Percentiles rank a stretch among this genome's conserved stretches.
Evolutionary conservation across 2,329 filamentous ascomycete species (phyloP).

Genomic region (Xylaria sp.): DNA sequence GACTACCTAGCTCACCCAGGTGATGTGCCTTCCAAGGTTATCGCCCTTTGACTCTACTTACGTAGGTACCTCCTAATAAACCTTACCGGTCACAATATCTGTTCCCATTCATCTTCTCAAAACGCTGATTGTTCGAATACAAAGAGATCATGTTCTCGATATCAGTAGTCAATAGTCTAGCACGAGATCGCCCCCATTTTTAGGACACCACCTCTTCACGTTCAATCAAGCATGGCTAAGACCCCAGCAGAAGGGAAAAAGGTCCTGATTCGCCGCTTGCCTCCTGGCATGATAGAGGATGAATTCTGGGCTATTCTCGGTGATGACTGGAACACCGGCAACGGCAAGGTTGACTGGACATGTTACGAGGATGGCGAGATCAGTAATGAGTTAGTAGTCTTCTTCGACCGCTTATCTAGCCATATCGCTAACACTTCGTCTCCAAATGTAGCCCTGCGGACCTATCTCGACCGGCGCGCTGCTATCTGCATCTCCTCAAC

Average conservation of each 20-base stretch:
- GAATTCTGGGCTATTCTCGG: slow-evolving; percentile 79
- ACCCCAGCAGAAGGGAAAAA: slow-evolving; percentile 72
- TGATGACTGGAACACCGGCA: slow-evolving; percentile 79
- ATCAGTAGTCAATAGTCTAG: neutral
- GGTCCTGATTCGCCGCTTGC: slow-evolving; percentile 81
- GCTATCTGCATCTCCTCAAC: slow-evolving; percentile 81
- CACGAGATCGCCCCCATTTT: slow-evolving; percentile 41
- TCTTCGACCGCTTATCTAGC: slow-evolving; percentile 17
- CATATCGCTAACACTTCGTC: slow-evolving; percentile 13
- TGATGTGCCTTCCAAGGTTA: neutral
- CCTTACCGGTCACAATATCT: neutral
- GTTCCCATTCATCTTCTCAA: neutral
- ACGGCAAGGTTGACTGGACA: slow-evolving; percentile 85
- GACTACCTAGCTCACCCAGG: neutral
- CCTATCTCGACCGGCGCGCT: slow-evolving; percentile 78
- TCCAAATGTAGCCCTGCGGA: slow-evolving; percentile 71
- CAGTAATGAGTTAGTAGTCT: slow-evolving; percentile 78
- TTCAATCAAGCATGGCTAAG: slow-evolving; percentile 54
- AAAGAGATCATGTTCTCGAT: slow-evolving; percentile 10
- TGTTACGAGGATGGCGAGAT: slow-evolving; percentile 71
- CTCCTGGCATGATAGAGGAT: slow-evolving; percentile 79
- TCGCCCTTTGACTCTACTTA: neutral
- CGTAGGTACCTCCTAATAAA: neutral
- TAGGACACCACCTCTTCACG: slow-evolving; percentile 48
- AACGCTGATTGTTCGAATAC: neutral